A percentile compares a stretch with the other conserved stretches of the same genome.
These are phyloP conservation scores for Gautieria morchelliformis DNA, from an alignment of 768 basidiomycete species.

Conservation along the genomic window DNA sequence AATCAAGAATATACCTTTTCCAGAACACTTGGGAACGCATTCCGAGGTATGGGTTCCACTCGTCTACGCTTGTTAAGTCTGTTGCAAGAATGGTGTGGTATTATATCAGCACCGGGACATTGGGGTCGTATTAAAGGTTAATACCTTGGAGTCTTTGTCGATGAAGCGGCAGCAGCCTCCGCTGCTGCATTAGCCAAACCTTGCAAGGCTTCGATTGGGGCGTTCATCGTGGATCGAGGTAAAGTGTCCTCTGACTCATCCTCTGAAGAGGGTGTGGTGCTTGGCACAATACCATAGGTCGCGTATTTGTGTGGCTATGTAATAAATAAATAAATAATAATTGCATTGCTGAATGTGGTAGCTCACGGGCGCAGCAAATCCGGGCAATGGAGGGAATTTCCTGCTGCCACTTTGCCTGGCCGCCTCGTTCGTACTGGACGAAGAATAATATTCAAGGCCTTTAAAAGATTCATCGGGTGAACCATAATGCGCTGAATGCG, in stretches of 20 bases:
- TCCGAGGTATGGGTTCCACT: slow-evolving; percentile 72
- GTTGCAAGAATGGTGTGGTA: slow-evolving; percentile 1
- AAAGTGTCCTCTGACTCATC: slow-evolving; percentile 89
- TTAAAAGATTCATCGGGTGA: slow-evolving; percentile 8
- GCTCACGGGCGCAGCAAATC: slow-evolving; percentile 80
- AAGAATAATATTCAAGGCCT: not conserved
- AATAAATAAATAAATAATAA: slow-evolving; percentile 10
- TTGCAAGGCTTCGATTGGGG: slow-evolving; percentile 90
- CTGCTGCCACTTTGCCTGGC: slow-evolving; percentile 24
- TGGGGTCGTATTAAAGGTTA: not conserved
- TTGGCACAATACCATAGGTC: slow-evolving; percentile 82
- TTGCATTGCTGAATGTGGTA: slow-evolving; percentile 9
- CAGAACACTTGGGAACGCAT: slow-evolving; percentile 82
- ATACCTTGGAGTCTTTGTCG: slow-evolving; percentile 53
- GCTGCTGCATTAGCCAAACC: slow-evolving; percentile 92
- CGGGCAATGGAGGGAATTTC: slow-evolving; percentile 78
- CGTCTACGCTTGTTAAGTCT: slow-evolving; percentile 77
- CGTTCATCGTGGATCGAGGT: slow-evolving; percentile 74
- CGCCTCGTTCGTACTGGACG: slow-evolving; percentile 16
- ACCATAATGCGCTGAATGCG: slow-evolving; percentile 13
- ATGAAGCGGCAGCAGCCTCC: slow-evolving; percentile 79
- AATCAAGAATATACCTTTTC: slow-evolving; percentile 50
- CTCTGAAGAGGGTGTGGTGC: slow-evolving; percentile 76
- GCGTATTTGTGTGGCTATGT: slow-evolving; percentile 79
- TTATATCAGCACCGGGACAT: slow-evolving; percentile 5